Evolutionary conservation across 129 eudicot species (phyloP).

Genomic region (Lactuca sativa): DNA sequence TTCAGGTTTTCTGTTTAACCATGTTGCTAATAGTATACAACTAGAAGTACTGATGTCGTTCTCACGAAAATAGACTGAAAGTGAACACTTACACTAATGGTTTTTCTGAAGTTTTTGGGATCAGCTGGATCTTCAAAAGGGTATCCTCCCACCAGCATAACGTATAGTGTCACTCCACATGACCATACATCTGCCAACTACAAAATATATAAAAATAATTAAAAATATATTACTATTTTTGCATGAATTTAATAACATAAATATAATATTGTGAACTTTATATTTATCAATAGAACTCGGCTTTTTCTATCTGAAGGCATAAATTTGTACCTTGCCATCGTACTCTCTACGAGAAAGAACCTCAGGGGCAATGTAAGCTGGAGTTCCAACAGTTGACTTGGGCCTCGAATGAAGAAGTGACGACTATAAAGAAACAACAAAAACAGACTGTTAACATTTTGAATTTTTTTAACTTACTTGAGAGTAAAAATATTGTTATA

Average conservation of each 20-base stretch:
- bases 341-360: constrained; percentile 74
- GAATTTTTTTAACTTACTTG: not conserved
- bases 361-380: constrained; percentile 80
- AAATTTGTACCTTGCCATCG: constrained; percentile 64
- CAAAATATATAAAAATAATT: constrained; percentile 2
- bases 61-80: not conserved
- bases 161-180: constrained; percentile 82
- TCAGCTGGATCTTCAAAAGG: constrained; percentile 83
- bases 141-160: constrained; percentile 82
- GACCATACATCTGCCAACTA: constrained; percentile 93
- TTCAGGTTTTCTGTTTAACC: too few species aligned
- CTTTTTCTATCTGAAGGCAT: not conserved
- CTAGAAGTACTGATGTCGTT: too few species aligned
- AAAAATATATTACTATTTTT: not conserved
- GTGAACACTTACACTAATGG: constrained; percentile 47
- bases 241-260: not conserved
- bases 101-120: constrained; percentile 72
- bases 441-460: not conserved
- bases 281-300: too few species aligned
- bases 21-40: too few species aligned
- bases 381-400: constrained; percentile 77
- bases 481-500: not conserved
- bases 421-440: constrained; percentile 33
- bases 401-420: constrained; percentile 75
- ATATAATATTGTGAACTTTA: not conserved